phyloP scores from a whole-genome alignment of 2,329 filamentous ascomycete species.

The Penicillium paneum region DNA sequence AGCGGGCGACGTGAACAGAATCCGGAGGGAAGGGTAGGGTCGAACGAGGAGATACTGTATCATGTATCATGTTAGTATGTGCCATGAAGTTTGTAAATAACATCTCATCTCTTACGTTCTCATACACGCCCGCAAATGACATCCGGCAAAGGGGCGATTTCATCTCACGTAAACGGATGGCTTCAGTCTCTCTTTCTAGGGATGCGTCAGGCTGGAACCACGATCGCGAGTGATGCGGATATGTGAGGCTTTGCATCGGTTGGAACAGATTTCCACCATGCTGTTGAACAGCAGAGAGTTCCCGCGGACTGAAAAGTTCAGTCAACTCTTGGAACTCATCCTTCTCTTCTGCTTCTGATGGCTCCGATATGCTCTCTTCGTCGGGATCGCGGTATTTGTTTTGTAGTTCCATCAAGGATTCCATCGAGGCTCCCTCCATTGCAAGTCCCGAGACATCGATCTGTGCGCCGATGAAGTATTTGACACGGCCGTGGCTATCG shows the following conservation, averaged over 20 bases:
- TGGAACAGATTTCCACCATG: conserved; percentile 55
- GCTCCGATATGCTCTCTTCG: conserved; percentile 27
- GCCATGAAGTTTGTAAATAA: neutral
- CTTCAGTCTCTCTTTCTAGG: conserved; percentile 22
- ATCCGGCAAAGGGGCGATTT: conserved; percentile 26
- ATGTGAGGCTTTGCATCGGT: conserved; percentile 9
- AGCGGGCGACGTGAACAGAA: conserved; percentile 67
- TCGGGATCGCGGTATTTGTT: conserved; percentile 30
- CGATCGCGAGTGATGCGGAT: conserved; percentile 8
- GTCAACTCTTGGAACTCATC: conserved; percentile 64
- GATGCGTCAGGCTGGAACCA: conserved; percentile 18
- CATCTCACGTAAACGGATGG: conserved; percentile 41
- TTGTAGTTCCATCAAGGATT: conserved; percentile 55
- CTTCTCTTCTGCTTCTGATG: conserved; percentile 38
- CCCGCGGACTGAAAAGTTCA: conserved; percentile 66
- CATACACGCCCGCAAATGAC: conserved; percentile 50
- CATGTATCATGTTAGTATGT: neutral
- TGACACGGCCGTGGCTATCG: conserved; percentile 63
- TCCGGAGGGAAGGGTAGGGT: conserved; percentile 62
- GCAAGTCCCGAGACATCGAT: conserved; percentile 68
- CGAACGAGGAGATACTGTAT: conserved; percentile 45
- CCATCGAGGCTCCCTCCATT: conserved; percentile 63
- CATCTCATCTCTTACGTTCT: conserved; percentile 48
- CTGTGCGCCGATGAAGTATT: conserved; percentile 71
- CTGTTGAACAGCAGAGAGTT: conserved; percentile 62